Conservation (phyloP, 306 rosid genomes). For the Cucurbita argyrosperma region DNA sequence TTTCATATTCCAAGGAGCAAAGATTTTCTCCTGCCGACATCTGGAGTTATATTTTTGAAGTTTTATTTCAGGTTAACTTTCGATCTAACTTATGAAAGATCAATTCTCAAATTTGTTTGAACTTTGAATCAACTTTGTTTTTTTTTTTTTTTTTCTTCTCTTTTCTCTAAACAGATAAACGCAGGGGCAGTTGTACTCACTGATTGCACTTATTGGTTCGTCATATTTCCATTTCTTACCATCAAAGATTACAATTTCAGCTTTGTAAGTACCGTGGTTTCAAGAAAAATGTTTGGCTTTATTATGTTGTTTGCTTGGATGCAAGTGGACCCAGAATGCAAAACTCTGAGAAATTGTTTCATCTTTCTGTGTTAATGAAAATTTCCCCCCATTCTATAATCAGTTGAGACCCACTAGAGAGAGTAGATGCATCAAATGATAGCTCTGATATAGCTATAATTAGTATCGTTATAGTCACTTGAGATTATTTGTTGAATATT, state of each 20-base stretch:
- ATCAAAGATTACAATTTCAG: slow-evolving; percentile 58
- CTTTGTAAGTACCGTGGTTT: slow-evolving; percentile 44
- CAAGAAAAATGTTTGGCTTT: not conserved
- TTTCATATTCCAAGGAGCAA: slow-evolving; percentile 11
- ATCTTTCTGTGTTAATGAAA: not conserved
- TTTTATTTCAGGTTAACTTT: not conserved
- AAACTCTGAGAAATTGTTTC: not conserved
- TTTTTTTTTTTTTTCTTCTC: not conserved
- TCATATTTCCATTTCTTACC: slow-evolving; percentile 67
- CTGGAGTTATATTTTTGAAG: not conserved
- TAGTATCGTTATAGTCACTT: not conserved
- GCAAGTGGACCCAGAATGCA: not conserved
- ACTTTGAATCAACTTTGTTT: not conserved
- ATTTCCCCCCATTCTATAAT: not conserved
- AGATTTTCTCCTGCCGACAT: not conserved
- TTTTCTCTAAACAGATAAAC: slow-evolving; percentile 44
- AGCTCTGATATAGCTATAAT: not conserved
- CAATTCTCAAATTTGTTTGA: not conserved
- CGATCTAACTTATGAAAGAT: not conserved
- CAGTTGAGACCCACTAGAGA: not conserved
- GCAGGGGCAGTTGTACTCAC: slow-evolving; percentile 92
- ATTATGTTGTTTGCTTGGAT: not conserved
- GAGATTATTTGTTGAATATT: not conserved
- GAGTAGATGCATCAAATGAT: not conserved
- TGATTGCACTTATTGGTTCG: slow-evolving; percentile 82